Evolutionary conservation across 2,329 filamentous ascomycete genomes (phyloP), one percentile per base, ranked within the genome.

Genomic region (Colletotrichum paranaense): DNA sequence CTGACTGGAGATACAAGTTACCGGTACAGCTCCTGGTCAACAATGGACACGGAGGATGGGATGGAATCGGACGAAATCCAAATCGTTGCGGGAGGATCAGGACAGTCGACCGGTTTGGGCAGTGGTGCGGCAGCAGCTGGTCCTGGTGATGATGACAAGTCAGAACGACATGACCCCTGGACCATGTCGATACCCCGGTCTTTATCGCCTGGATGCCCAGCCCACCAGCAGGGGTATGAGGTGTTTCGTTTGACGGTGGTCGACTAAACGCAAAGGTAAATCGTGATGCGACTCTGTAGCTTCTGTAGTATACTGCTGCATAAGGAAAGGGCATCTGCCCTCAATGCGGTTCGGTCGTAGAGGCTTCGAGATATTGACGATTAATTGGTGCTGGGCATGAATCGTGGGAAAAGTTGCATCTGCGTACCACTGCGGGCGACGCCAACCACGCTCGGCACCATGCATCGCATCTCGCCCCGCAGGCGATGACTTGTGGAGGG

Each of bases 181-280:
- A 62, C 71, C 62, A 62, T 57, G 71, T 71, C 24, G 24, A 5
- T 32, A 66, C 16, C 71, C 67, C 56, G 38, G 71, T 55, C 71
- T 62, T 22, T 60, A 67, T 70, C 56, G 67, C 67, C 49, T 65
- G 35, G 49, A 62, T 32, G 60, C 60, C 49, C 49, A 66, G 67
- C 60, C 42, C n/a, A 57, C 11, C 16, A 38, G 38, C 71, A 73
- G 67, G 71, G 71, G 52, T 70, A 24, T 9, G n/a, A 38, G 42
- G 60, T 59, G 46, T 73, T 70, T 70, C 49, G 67, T 71, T 70
- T 73, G 71, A 49, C 38, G 42, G 57, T 58, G 38, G 30, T 32
- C 35, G 19, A 24, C 38, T 49, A 58, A 42, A 52, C 38, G 53
- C 38, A 58, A 57, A 63, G 58, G 67, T 32, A 6, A 69, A 60